Evolutionary conservation across 495 filamentous ascomycete species (phyloP).

Genomic region (Tirmania nivea): DNA sequence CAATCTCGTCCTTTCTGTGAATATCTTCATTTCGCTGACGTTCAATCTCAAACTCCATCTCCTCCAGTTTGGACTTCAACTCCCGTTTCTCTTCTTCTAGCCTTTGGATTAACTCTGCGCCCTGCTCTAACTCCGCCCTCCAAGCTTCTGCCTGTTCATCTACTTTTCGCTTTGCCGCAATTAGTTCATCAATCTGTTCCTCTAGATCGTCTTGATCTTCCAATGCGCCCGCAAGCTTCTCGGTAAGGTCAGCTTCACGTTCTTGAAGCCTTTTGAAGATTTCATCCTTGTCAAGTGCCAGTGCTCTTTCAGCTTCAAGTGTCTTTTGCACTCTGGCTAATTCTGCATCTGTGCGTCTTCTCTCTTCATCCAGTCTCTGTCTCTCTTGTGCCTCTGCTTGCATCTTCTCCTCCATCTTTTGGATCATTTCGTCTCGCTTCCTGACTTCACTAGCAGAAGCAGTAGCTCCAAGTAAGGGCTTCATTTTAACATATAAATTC

Average conservation of each 20-base stretch:
- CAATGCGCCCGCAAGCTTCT: slow-evolving; percentile 80
- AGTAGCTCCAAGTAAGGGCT: slow-evolving; percentile 78
- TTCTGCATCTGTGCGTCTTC: slow-evolving; percentile 66
- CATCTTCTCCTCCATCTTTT: slow-evolving; percentile 63
- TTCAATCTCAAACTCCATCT: slow-evolving; percentile 44
- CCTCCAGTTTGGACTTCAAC: slow-evolving; percentile 39
- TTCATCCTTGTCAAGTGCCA: slow-evolving; percentile 94
- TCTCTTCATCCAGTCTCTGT: slow-evolving; percentile 73
- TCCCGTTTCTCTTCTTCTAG: slow-evolving; percentile 69
- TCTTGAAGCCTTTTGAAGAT: slow-evolving; percentile 89
- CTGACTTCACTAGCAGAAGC: slow-evolving; percentile 79
- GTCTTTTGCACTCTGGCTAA: slow-evolving; percentile 77
- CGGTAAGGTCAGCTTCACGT: slow-evolving; percentile 67
- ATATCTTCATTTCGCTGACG: slow-evolving; percentile 44
- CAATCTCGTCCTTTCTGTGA: slow-evolving; percentile 47
- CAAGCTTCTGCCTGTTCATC: slow-evolving; percentile 67
- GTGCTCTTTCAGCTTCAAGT: slow-evolving; percentile 77
- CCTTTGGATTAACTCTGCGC: slow-evolving; percentile 60
- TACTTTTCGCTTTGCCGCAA: slow-evolving; percentile 70
- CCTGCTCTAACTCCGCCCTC: slow-evolving; percentile 70
- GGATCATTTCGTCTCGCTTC: slow-evolving; percentile 80
- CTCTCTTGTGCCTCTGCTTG: slow-evolving; percentile 50
- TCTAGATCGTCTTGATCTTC: slow-evolving; percentile 89
- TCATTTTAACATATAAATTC: slow-evolving; percentile 87
- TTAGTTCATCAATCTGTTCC: slow-evolving; percentile 72